These are phyloP conservation scores for Amauroascus niger DNA, from an alignment of 2,329 filamentous ascomycete species.

Conservation along the genomic window DNA sequence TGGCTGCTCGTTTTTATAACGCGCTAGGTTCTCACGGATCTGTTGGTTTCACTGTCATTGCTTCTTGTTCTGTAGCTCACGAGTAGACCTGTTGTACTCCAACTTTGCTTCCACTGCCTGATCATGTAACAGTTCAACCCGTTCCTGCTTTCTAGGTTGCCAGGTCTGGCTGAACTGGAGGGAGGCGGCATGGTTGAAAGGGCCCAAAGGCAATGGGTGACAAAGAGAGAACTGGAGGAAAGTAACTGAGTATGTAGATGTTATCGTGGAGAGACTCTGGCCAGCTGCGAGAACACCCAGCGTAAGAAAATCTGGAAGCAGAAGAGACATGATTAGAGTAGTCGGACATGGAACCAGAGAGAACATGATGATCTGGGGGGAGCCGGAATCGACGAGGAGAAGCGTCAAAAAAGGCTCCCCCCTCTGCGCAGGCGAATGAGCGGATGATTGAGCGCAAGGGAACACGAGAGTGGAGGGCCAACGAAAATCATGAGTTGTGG, in stretches of 20 bases:
- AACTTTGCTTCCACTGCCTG: conserved; percentile 13
- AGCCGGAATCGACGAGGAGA: conserved; percentile 1
- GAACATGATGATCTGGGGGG: conserved; percentile 10
- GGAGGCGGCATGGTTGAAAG: conserved; percentile 14
- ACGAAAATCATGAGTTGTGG: neutral
- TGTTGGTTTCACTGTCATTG: neutral
- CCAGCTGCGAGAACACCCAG: neutral
- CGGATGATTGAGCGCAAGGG: neutral
- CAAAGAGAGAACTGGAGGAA: neutral
- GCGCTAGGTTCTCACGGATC: neutral
- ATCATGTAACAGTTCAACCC: conserved; percentile 17
- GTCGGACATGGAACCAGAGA: neutral
- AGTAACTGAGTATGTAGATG: neutral
- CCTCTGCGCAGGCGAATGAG: neutral
- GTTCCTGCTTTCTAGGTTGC: conserved; percentile 9
- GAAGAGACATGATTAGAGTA: neutral
- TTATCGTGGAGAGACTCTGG: neutral
- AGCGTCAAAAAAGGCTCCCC: conserved; percentile 7
- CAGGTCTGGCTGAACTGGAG: conserved; percentile 10
- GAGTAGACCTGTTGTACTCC: conserved; percentile 9
- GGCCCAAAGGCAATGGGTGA: neutral
- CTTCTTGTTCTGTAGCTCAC: conserved; percentile 1
- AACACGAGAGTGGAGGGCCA: neutral
- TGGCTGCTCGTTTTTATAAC: conserved; percentile 5
- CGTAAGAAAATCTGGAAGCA: neutral